Evolutionary conservation across 371 early-diverging fungal species (phyloP).

Genomic region (Haplosporangium sp.): DNA sequence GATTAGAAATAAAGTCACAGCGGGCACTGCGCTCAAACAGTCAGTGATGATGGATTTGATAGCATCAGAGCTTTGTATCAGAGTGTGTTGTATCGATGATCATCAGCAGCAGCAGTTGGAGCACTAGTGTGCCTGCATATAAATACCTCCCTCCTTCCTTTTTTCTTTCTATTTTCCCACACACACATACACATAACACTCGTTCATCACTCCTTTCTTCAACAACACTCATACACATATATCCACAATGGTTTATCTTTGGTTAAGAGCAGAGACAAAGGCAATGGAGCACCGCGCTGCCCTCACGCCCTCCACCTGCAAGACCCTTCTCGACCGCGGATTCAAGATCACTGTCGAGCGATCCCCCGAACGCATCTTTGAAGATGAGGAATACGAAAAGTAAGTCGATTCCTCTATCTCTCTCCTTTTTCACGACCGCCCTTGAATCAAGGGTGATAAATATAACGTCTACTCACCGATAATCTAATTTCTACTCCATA

Average conservation of each 20-base stretch:
- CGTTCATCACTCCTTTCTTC: neutral
- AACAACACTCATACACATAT: slow-evolving; percentile 5
- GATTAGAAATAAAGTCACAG: too few relatives aligned
- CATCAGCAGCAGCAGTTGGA: too few relatives aligned
- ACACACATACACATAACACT: neutral
- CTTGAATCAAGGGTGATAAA: neutral
- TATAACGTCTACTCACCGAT: neutral
- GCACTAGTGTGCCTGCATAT: too few relatives aligned
- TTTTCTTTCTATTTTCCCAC: neutral
- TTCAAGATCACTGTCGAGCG: slow-evolving; percentile 93
- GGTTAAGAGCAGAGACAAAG: slow-evolving; percentile 98
- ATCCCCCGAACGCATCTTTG: slow-evolving; percentile 86
- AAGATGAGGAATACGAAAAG: slow-evolving; percentile 88
- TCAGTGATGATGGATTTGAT: too few relatives aligned
- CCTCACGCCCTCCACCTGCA: slow-evolving; percentile 88
- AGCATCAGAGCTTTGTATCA: too few relatives aligned
- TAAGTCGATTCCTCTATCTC: slow-evolving; percentile 52
- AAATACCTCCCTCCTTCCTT: neutral
- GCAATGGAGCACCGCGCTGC: slow-evolving; percentile 95
- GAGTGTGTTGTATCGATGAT: too few relatives aligned
- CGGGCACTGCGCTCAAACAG: too few relatives aligned
- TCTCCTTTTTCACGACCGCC: neutral
- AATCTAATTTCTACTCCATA: neutral
- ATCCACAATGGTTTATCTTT: slow-evolving; percentile 77
- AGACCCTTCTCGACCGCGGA: slow-evolving; percentile 78